phyloP scores from a whole-genome alignment of 345 rosid genomes.

The Mangifera indica region DNA sequence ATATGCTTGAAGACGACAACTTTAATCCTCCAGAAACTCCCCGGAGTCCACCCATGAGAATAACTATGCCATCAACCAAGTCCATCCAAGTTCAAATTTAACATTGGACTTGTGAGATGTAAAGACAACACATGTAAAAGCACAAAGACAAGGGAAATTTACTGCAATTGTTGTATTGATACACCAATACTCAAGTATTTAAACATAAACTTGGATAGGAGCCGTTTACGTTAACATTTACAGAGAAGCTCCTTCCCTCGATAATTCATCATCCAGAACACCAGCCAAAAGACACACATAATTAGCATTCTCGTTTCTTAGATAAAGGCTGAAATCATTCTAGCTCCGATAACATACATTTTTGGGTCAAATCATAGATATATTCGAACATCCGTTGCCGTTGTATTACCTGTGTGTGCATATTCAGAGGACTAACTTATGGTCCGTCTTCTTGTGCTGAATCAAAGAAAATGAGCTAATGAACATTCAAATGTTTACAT shows the following conservation, averaged over 20 bases:
- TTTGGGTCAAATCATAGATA: not conserved
- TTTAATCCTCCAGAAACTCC: no score
- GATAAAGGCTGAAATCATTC: not conserved
- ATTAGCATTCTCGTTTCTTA: not conserved
- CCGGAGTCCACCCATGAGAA: no score
- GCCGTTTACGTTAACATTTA: constrained; percentile 29
- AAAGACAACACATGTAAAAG: not conserved
- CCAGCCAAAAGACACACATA: constrained; percentile 1
- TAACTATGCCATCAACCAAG: not conserved
- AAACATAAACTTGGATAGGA: constrained; percentile 1
- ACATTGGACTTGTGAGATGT: not conserved
- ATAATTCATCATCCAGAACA: constrained; percentile 14
- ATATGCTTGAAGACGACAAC: no score
- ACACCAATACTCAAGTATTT: constrained; percentile 20
- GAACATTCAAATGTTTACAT: constrained; percentile 7
- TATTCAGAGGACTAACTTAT: constrained; percentile 21
- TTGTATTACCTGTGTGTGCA: constrained; percentile 16
- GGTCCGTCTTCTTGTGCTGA: constrained; percentile 80
- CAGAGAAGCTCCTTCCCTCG: constrained; percentile 25
- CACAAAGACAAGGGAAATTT: not conserved
- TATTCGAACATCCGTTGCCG: not conserved
- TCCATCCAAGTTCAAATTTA: not conserved
- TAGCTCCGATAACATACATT: not conserved
- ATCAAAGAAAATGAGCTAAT: constrained; percentile 16
- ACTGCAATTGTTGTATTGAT: not conserved